Conservation (phyloP, 805 yeast species). For the Lachancea fermentati region DNA sequence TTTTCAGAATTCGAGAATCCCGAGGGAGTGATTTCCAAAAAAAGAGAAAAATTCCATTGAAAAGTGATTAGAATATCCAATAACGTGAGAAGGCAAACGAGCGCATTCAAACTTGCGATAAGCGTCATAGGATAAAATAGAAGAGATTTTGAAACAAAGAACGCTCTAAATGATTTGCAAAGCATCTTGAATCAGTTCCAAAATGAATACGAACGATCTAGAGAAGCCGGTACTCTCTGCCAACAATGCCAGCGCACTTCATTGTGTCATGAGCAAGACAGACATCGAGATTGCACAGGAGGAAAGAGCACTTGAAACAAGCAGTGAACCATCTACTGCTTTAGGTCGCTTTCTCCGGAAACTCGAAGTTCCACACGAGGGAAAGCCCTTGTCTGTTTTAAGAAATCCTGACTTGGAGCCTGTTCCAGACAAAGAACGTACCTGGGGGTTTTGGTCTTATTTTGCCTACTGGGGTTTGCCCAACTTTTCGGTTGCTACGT, state of each 20-base stretch:
- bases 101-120: not conserved
- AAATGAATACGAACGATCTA: not conserved
- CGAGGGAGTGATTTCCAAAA: not conserved
- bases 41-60: not conserved
- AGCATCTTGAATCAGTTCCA: not conserved
- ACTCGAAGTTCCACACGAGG: constrained; percentile 27
- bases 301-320: constrained; percentile 10
- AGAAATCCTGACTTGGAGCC: constrained; percentile 38
- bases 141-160: too few relatives aligned
- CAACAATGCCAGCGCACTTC: constrained; percentile 7
- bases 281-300: constrained; percentile 13
- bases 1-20: not conserved
- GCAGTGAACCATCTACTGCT: constrained; percentile 5
- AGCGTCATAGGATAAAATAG: too few relatives aligned
- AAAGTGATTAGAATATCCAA: not conserved
- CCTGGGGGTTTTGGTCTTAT: constrained; percentile 34
- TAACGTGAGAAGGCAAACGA: not conserved
- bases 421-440: constrained; percentile 32
- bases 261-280: constrained; percentile 11
- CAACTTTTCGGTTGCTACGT: constrained; percentile 34
- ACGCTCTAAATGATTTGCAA: too few relatives aligned
- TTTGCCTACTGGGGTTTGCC: constrained; percentile 36
- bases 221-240: constrained; percentile 3
- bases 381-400: constrained; percentile 23
- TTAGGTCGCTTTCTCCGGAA: constrained; percentile 8